Evolutionary conservation across 192 early-diverging fungal genomes (phyloP).

Genomic region (Gigaspora rosea): DNA sequence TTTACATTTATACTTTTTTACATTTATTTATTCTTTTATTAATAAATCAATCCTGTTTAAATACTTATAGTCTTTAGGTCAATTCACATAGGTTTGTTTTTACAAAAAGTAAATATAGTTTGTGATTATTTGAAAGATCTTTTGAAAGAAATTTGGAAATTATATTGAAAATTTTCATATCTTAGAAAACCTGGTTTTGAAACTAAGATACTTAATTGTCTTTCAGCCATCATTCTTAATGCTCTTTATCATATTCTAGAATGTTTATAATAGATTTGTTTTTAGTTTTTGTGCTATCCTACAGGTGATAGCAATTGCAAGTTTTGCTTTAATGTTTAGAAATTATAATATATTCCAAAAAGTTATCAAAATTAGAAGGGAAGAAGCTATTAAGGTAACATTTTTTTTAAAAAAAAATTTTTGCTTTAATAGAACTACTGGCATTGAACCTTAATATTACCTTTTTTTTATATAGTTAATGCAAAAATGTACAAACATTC

Average conservation of each 20-base stretch:
- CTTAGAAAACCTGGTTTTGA: conserved; percentile 71
- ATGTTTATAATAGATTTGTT: conserved; percentile 78
- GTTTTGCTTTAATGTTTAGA: conserved; percentile 83
- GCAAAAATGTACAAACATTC: conserved; percentile 49
- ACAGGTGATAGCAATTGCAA: conserved; percentile 99
- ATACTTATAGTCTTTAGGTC: conserved; percentile 35
- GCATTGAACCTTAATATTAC: background rate
- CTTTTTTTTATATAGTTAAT: conserved; percentile 50
- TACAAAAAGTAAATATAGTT: conserved; percentile 98
- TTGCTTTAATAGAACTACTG: background rate
- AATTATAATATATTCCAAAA: conserved; percentile 73
- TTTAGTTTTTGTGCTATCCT: conserved; percentile 98
- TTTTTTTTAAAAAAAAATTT: background rate
- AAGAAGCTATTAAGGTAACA: conserved; percentile 71
- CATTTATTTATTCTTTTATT: background rate
- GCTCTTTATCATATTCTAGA: conserved; percentile 83
- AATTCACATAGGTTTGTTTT: conserved; percentile 96
- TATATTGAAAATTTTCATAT: conserved; percentile 72
- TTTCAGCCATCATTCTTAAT: conserved; percentile 89
- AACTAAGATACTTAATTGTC: conserved; percentile 67
- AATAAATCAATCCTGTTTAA: background rate
- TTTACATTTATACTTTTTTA: background rate
- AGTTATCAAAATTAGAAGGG: conserved; percentile 93
- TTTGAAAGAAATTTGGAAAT: conserved; percentile 82
- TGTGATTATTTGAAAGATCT: conserved; percentile 94